These are phyloP conservation scores for Parastagonospora avenae DNA, from an alignment of 2,329 filamentous ascomycete species.

Conservation along the genomic window DNA sequence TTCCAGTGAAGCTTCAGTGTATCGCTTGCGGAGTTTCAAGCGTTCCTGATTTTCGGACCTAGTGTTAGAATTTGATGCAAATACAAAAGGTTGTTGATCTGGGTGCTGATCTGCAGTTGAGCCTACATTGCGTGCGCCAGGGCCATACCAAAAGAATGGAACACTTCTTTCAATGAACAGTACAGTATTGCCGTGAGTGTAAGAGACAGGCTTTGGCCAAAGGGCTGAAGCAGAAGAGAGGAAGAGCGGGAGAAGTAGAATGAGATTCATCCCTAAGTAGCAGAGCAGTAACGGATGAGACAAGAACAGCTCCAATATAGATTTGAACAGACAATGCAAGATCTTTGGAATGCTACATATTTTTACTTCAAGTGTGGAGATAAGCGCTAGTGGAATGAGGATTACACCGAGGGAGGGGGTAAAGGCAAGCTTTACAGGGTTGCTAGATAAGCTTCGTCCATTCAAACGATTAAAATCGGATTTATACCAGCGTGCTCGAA, in stretches of 20 bases:
- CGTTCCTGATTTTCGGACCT: conserved; percentile 11
- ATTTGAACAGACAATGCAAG: no score
- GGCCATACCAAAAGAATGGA: conserved; percentile 42
- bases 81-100: conserved; percentile 17
- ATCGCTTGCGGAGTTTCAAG: conserved; percentile 16
- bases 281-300: no score
- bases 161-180: conserved; percentile 49
- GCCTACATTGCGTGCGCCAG: conserved; percentile 40
- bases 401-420: no score
- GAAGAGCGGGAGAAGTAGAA: neutral
- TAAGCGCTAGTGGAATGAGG: no score
- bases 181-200: conserved; percentile 45
- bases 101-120: conserved; percentile 15
- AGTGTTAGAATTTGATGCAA: conserved; percentile 26
- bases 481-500: no score
- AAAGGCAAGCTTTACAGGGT: no score
- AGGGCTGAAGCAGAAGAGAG: conserved; percentile 38
- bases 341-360: no score
- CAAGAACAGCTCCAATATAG: no score
- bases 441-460: no score
- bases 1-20: conserved; percentile 7
- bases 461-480: no score
- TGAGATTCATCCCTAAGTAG: no score
- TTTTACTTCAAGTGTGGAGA: no score
- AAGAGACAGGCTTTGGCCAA: conserved; percentile 50